Base-by-base conservation (phyloP, 352 stramenopile genomes). In the Phytophthora pseudosyringae region DNA sequence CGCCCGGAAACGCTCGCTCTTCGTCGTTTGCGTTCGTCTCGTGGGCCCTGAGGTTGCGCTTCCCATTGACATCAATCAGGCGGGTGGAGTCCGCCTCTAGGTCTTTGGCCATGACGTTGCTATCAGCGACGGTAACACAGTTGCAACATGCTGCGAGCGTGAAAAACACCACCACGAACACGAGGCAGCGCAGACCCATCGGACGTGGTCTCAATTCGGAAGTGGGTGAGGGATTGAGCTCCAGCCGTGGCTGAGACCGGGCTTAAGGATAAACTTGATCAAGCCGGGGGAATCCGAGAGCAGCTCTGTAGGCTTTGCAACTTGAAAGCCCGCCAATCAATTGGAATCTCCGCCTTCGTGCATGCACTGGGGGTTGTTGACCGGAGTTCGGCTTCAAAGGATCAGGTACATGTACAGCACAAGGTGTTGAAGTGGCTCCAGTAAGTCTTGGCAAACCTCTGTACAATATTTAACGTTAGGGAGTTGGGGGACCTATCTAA, bases 391-490 rank as follows among this genome's bases (percentile, higher is more conserved):
- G 31, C 1, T 11, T 35, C 31, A 35, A 35, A 1, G 10, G 1
- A 3, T 3, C 31, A n/a, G 7, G 31, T 35, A 11, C 1, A 35
- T 35, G 31, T 21, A 21, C 21, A 21, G 21, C 21, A 21, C 21
- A 21, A 21, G 21, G 21, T 15, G 40, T 15, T 47, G 40, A 29
- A 47, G 12, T 44, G 38, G 38, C 26, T 13, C 21, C 21, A 21
- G 15, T 26, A 39, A 15, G 33, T 47, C 41, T 13, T 73, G 52
- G 59, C 65, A 66, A 75, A 75, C 50, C 67, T 71, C 57, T 69
- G 62, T 71, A 72, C 62, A 71, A 72, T 72, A 72, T 71, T 71
- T 69, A 72, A 75, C 56, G 67, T 71, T 75, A 72, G 47, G 49
- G 47, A 69, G 46, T 71, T 69, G 50, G 41, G 13, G 29, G 44